phyloP scores from a whole-genome alignment of 1,284 basidiomycete species.

The Trichosporon ovoides region DNA sequence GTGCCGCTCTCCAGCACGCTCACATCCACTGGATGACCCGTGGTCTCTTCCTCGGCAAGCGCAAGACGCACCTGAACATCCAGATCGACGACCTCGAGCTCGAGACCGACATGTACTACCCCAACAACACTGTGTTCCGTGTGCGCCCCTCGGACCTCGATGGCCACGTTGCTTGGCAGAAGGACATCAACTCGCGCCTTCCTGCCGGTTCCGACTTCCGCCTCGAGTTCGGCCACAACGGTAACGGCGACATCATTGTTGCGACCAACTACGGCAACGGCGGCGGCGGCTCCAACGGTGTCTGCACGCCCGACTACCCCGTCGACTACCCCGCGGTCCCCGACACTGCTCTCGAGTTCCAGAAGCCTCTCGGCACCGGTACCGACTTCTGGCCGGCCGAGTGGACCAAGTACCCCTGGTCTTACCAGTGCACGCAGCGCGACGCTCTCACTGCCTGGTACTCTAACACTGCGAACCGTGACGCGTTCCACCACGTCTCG shows the following conservation, averaged over 20 bases:
- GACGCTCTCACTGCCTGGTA: constrained; percentile 9
- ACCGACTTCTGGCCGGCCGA: constrained; percentile 5
- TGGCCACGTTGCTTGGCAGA: constrained; percentile 10
- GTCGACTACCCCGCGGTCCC: constrained; percentile 2
- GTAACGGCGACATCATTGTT: constrained; percentile 8
- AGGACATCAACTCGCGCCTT: constrained; percentile 11
- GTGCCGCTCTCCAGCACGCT: constrained; percentile 9
- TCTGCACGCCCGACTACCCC: constrained; percentile 6
- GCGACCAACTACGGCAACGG: neutral
- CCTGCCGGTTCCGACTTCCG: constrained; percentile 8
- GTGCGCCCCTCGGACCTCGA: constrained; percentile 7
- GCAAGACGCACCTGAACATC: constrained; percentile 10
- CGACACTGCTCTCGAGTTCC: constrained; percentile 7
- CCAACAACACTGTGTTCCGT: constrained; percentile 2
- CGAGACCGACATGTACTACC: constrained; percentile 9
- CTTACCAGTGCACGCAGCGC: neutral
- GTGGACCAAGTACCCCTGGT: constrained; percentile 9
- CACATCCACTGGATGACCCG: constrained; percentile 16
- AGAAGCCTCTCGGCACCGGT: constrained; percentile 11
- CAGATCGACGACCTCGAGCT: constrained; percentile 16
- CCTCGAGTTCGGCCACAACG: constrained; percentile 14
- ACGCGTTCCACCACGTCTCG: constrained; percentile 11
- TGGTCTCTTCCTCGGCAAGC: constrained; percentile 15
- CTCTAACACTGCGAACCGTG: neutral
- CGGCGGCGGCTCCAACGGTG: neutral